Evolutionary conservation across 495 filamentous ascomycete genomes (phyloP), one percentile per base, ranked within the genome.

Genomic region (Penicillium subrubescens): DNA sequence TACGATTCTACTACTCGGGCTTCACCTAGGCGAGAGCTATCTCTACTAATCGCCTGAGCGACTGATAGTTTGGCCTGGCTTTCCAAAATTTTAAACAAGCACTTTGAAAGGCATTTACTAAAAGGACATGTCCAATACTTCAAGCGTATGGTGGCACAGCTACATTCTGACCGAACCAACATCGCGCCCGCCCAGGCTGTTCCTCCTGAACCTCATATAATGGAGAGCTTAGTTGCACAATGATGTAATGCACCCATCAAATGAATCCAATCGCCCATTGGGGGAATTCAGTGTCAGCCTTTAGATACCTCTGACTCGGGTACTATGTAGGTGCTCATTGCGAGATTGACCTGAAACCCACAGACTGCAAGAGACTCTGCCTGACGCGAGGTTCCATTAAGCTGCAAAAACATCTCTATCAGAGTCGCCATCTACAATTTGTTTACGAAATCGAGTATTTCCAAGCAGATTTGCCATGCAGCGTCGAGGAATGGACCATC

Each of bases 401-500:
- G 12, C 60, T 41, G 14, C 60, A 48, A 14, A 21, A 55, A 35
- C 43, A 4, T 10, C 1, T 25, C 29, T 11, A 23, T 19, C 37
- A 56, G 31, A 62, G 4, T 14, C 44, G 39, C 34, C 27, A 52
- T 52, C 6, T 7, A 52, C 55, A 31, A 65, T 31, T 33, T 60
- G 39, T 34, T 43, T 53, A 52, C 58, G 19, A 11, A 10, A 56
- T 23, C 35, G 7, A 57, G 58, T 43, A 61, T 51, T 21, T 25
- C 58, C 53, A 53, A 33, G 35, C 39, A 33, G 50, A 35, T 14
- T 14, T 39, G 34, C 43, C 52, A 66, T 57, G 62, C 61, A 67
- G 35, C 33, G 12, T 21, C 62, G 43, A 39, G 65, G 60, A 71
- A 69, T 62, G 64, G 52, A 61, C 25, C 14, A 5, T 55, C 43